Conservation (phyloP, 1,284 basidiomycete genomes). For the Cutaneotrichosporon sp. region DNA sequence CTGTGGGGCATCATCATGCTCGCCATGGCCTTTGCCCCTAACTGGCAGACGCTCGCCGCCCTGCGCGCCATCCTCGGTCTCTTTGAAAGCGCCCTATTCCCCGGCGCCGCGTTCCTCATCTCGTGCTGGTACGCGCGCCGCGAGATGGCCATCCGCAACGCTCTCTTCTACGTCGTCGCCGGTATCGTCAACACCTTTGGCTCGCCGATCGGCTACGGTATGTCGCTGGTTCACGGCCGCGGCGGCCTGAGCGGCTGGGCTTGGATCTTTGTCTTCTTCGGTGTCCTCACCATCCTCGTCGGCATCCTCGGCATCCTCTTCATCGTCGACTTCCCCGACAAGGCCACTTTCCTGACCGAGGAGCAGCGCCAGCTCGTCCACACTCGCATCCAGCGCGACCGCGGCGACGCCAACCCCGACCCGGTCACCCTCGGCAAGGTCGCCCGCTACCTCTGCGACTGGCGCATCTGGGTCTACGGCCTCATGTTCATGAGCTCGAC, state of each 20-base stretch:
- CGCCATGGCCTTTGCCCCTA: slow-evolving; percentile 39
- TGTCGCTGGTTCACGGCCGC: slow-evolving; percentile 16
- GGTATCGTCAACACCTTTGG: slow-evolving; percentile 21
- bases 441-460: slow-evolving; percentile 45
- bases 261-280: slow-evolving; percentile 24
- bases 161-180: slow-evolving; percentile 52
- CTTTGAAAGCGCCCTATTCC: slow-evolving; percentile 49
- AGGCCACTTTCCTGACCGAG: slow-evolving; percentile 18
- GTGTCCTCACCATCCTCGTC: slow-evolving; percentile 18
- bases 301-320: slow-evolving; percentile 9
- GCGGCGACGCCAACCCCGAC: slow-evolving; percentile 52
- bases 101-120: slow-evolving; percentile 54
- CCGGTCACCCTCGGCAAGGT: slow-evolving; percentile 46
- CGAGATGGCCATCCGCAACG: slow-evolving; percentile 49
- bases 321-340: slow-evolving; percentile 24
- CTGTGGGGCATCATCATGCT: slow-evolving; percentile 47
- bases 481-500: slow-evolving; percentile 49
- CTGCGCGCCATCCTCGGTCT: slow-evolving; percentile 47
- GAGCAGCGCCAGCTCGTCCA: slow-evolving; percentile 14
- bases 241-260: slow-evolving; percentile 16
- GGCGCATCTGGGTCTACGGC: slow-evolving; percentile 55
- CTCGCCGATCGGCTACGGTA: slow-evolving; percentile 14
- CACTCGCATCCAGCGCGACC: slow-evolving; percentile 21
- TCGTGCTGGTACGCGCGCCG: slow-evolving; percentile 54
- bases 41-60: slow-evolving; percentile 31